These are phyloP conservation scores for Aspergillus proliferans DNA, from an alignment of 2,329 filamentous ascomycete genomes.

Conservation along the genomic window DNA sequence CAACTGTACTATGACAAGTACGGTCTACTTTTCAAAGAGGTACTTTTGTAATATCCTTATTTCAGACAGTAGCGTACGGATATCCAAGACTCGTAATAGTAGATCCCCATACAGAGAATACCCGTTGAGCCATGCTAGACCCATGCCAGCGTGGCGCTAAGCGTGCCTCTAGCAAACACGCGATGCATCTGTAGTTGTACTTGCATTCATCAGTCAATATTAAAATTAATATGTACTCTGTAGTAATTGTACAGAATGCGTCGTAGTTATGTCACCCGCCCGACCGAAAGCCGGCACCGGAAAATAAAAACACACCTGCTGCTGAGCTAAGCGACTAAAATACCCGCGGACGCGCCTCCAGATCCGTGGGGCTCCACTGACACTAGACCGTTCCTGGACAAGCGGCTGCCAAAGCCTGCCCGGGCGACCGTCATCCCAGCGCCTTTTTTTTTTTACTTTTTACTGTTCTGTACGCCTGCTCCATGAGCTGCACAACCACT, in stretches of 20 bases:
- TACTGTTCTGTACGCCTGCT: slow-evolving; percentile 18
- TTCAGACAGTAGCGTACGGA: no score
- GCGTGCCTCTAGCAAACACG: no score
- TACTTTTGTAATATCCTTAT: no score
- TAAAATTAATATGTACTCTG: background rate
- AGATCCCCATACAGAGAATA: no score
- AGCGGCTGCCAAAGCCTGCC: slow-evolving; percentile 17
- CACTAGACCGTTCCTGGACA: slow-evolving; percentile 23
- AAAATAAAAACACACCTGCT: slow-evolving; percentile 22
- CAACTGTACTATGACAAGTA: background rate
- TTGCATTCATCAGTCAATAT: background rate
- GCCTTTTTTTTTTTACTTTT: slow-evolving; percentile 19
- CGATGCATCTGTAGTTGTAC: background rate
- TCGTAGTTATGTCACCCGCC: background rate
- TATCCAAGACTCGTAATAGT: no score
- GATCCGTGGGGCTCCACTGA: slow-evolving; percentile 14
- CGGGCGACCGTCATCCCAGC: slow-evolving; percentile 13
- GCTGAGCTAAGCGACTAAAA: slow-evolving; percentile 12
- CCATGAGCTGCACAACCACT: slow-evolving; percentile 30
- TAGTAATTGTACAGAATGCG: background rate
- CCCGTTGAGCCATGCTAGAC: no score
- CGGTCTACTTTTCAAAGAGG: no score
- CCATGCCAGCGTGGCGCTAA: no score
- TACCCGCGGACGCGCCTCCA: slow-evolving; percentile 21
- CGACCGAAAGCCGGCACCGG: slow-evolving; percentile 6